Base-by-base conservation (phyloP, 805 yeast genomes). In the Wickerhamiella vanderwaltii region DNA sequence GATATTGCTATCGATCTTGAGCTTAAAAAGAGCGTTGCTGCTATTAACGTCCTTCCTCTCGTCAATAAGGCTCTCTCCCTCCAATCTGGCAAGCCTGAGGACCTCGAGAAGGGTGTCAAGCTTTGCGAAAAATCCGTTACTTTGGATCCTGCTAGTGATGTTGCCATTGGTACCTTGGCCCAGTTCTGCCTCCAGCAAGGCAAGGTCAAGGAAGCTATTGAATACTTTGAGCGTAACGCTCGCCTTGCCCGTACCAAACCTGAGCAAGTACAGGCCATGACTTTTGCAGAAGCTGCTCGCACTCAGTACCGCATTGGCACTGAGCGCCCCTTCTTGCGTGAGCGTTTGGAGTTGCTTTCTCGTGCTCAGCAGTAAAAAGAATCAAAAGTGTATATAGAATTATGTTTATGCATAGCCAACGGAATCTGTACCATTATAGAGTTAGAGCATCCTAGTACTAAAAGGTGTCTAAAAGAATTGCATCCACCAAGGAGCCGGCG, bases 231-330 rank as follows among this genome's bases (percentile, higher is more conserved):
- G 65, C 82, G 78, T 56, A 79, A 88, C 46, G 77, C 91, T 42
- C 71, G 71, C 44, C 71, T 87, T 51, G 80, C 95, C 17, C 79
- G 97, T 72, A 72, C 82, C 39, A 69, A 74, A 39, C 85, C 79
- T 46, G 97, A 88, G 66, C 81, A 84, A 66, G 69, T 81, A 43
- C 95, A 85, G 66, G 91, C 95, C 43, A 77, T 85, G 48, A 79
- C 91, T 15, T 81, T 83, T 54, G 87, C 88, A 46, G 95, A 85
- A 65, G 95, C 96, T 49, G 77, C 95, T 38, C 82, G 81, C 61
- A 75, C 86, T 66, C 98, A 91, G 69, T 65, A 77, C 57, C 75
- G 79, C 57, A 74, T 91, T 35, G 46, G 51, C 41, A 42, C 39
- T 23, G 64, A 61, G 46, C 51, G 59, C 16, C 65, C 65, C 25